Percentiles rank a stretch among this genome's conserved stretches.
Conservation (phyloP, 2,329 filamentous ascomycete species). For the Trichophyton rubrum region DNA sequence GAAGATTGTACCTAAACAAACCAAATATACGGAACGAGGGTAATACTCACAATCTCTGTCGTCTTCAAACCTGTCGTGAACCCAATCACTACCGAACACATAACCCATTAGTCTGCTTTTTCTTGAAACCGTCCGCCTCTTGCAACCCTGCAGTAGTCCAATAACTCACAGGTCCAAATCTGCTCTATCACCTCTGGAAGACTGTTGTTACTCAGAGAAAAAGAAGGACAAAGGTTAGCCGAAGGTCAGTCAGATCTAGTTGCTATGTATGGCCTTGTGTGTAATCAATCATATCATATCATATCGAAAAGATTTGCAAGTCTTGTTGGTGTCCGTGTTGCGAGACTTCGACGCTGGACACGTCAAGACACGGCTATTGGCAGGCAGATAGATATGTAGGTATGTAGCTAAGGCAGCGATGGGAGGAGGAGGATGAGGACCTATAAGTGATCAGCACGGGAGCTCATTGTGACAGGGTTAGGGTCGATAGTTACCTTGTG, state of each 20-base stretch:
- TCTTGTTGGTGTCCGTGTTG: not conserved
- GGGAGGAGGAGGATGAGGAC: slow-evolving; percentile 35
- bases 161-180: slow-evolving; percentile 34
- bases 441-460: slow-evolving; percentile 16
- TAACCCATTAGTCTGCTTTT: not conserved
- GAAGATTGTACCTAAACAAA: slow-evolving; percentile 4
- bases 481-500: slow-evolving; percentile 56
- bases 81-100: slow-evolving; percentile 60
- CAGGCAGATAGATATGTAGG: slow-evolving; percentile 6
- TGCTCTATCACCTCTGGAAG: slow-evolving; percentile 33
- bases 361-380: slow-evolving; percentile 14
- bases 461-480: no score
- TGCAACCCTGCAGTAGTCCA: not conserved
- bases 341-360: slow-evolving; percentile 11
- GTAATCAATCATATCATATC: not conserved
- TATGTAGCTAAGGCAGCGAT: slow-evolving; percentile 16
- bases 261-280: slow-evolving; percentile 9
- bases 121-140: no score
- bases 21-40: not conserved
- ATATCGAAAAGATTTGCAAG: not conserved
- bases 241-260: slow-evolving; percentile 22
- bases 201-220: slow-evolving; percentile 28
- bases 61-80: slow-evolving; percentile 80
- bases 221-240: slow-evolving; percentile 32
- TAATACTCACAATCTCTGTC: slow-evolving; percentile 41